These are phyloP conservation scores for Platanus orientalis DNA, from an alignment of 164 flowering plant genomes.

Conservation along the genomic window DNA sequence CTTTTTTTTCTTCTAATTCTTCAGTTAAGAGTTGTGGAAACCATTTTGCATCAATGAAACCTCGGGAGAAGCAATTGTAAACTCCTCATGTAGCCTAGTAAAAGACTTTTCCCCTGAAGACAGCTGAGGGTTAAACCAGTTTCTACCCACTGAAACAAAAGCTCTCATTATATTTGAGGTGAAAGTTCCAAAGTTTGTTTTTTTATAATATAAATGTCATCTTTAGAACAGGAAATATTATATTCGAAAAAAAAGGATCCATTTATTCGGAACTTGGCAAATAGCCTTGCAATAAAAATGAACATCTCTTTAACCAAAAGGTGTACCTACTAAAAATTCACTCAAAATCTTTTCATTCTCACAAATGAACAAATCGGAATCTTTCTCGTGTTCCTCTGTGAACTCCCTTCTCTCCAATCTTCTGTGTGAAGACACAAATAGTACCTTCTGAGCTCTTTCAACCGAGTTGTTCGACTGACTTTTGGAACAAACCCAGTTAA, in stretches of 20 bases:
- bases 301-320: slow-evolving; percentile 10
- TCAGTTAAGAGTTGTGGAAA: too few relatives aligned
- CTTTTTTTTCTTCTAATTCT: too few relatives aligned
- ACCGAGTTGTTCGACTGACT: slow-evolving; percentile 32
- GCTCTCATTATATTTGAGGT: background rate
- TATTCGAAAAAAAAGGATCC: background rate
- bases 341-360: slow-evolving; percentile 22
- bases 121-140: too few relatives aligned
- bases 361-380: slow-evolving; percentile 36
- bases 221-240: background rate
- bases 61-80: too few relatives aligned
- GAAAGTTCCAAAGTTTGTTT: background rate
- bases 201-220: too few relatives aligned
- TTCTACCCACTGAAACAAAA: too few relatives aligned
- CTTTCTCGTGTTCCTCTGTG: slow-evolving; percentile 42
- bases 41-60: too few relatives aligned
- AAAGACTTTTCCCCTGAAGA: too few relatives aligned
- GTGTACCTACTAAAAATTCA: background rate
- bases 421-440: slow-evolving; percentile 47
- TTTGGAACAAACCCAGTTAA: slow-evolving; percentile 33
- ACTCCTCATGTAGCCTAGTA: too few relatives aligned
- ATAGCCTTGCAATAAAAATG: background rate
- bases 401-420: slow-evolving; percentile 40
- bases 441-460: slow-evolving; percentile 54
- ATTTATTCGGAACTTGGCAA: background rate